These are phyloP conservation scores for Marsdenia floribunda DNA, from an alignment of 257 asterid species.

Conservation along the genomic window DNA sequence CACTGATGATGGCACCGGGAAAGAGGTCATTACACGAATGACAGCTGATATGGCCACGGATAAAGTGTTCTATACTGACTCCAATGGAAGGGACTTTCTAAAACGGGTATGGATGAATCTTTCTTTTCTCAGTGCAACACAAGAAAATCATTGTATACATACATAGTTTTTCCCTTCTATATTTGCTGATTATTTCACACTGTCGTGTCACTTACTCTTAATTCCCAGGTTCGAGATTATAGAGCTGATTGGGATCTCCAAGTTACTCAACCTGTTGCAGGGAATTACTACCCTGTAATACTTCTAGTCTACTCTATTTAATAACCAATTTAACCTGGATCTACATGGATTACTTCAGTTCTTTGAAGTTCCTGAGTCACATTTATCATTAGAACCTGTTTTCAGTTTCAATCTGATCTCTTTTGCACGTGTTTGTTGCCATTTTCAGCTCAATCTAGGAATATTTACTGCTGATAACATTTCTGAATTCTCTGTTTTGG, in stretches of 20 bases:
- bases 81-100: slow-evolving; percentile 89
- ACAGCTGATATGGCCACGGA: slow-evolving; percentile 65
- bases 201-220: neutral
- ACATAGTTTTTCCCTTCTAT: too few relatives aligned
- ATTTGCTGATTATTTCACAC: neutral
- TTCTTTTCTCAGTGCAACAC: neutral
- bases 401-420: neutral
- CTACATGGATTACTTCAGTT: neutral
- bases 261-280: slow-evolving; percentile 88
- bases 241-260: slow-evolving; percentile 75
- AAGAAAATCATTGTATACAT: neutral
- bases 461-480: slow-evolving; percentile 52
- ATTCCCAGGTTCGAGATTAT: slow-evolving; percentile 68
- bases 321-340: neutral
- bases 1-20: slow-evolving; percentile 57
- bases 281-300: slow-evolving; percentile 86
- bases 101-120: slow-evolving; percentile 50
- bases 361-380: neutral
- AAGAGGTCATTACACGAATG: slow-evolving; percentile 78
- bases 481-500: slow-evolving; percentile 69
- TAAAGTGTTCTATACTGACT: slow-evolving; percentile 70
- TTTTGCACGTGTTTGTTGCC: neutral
- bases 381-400: neutral
- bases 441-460: slow-evolving; percentile 68
- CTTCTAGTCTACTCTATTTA: neutral